Percentiles rank a stretch among this genome's conserved stretches.
These are phyloP conservation scores for Cerrena zonata DNA, from an alignment of 1,284 basidiomycete genomes.

Conservation along the genomic window DNA sequence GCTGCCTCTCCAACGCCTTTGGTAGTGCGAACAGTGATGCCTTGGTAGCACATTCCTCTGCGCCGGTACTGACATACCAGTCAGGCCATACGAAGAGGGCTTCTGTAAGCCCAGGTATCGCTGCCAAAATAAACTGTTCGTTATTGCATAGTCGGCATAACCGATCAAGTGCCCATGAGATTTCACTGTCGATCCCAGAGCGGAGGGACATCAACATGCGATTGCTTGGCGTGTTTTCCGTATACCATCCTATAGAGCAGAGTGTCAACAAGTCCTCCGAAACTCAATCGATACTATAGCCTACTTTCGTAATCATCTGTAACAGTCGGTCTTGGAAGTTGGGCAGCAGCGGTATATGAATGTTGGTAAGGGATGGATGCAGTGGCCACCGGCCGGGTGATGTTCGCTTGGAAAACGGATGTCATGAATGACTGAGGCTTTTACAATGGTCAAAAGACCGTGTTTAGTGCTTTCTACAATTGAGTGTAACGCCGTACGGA, in stretches of 20 bases:
- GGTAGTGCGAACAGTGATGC: slow-evolving; percentile 50
- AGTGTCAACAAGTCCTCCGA: neutral
- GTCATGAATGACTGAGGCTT: too few relatives aligned
- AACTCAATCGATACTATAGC: slow-evolving; percentile 22
- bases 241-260: slow-evolving; percentile 64
- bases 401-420: slow-evolving; percentile 4
- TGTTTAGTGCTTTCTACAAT: too few relatives aligned
- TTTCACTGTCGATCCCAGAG: slow-evolving; percentile 69
- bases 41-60: slow-evolving; percentile 35
- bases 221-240: slow-evolving; percentile 64
- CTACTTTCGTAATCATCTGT: slow-evolving; percentile 73
- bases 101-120: slow-evolving; percentile 70
- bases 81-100: slow-evolving; percentile 77
- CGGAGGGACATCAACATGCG: slow-evolving; percentile 76
- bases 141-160: slow-evolving; percentile 70
- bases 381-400: neutral
- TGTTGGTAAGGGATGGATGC: neutral
- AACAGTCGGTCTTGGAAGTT: slow-evolving; percentile 35
- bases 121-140: slow-evolving; percentile 63
- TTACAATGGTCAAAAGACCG: too few relatives aligned
- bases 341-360: neutral
- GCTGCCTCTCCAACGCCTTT: slow-evolving; percentile 44
- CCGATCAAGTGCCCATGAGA: slow-evolving; percentile 77
- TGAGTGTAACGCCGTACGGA: too few relatives aligned
- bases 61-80: slow-evolving; percentile 60